Percentiles rank a stretch among this genome's conserved stretches.
Evolutionary conservation across 78 protist species (phyloP).

Genomic region (Isochrysis galbana): DNA sequence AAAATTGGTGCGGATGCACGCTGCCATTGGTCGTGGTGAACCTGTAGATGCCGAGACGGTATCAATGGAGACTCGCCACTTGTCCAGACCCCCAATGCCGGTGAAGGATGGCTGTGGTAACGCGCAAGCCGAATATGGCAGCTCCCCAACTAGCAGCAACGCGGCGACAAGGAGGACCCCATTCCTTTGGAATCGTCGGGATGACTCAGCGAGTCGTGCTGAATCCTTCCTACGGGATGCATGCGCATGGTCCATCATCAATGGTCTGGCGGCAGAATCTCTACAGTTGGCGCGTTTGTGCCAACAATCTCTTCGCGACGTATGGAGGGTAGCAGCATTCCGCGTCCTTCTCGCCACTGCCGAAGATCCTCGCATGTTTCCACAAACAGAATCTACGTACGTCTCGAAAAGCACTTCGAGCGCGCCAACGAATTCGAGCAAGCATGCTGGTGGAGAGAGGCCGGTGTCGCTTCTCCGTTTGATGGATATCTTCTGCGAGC

Average conservation of each 20-base stretch:
- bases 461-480: background rate
- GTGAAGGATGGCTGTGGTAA: background rate
- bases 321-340: slow-evolving; percentile 37
- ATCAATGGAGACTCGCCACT: no score
- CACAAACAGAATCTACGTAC: no score
- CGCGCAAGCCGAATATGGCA: background rate
- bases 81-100: no score
- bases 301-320: slow-evolving; percentile 36
- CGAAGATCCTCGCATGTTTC: no score
- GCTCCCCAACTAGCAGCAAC: background rate
- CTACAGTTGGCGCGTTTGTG: slow-evolving; percentile 39
- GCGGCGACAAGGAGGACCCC: no score
- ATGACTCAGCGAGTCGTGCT: background rate
- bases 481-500: slow-evolving; percentile 43
- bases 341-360: background rate
- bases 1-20: background rate
- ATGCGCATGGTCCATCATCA: slow-evolving; percentile 58
- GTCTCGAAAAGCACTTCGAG: no score
- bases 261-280: slow-evolving; percentile 2
- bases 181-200: no score
- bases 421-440: background rate
- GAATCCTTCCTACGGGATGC: slow-evolving; percentile 12
- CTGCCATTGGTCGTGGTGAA: slow-evolving; percentile 40
- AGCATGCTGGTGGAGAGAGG: no score
- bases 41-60: slow-evolving; percentile 27